These are phyloP conservation scores for Bathelium albidoporum DNA, from an alignment of 495 filamentous ascomycete genomes.

Conservation along the genomic window DNA sequence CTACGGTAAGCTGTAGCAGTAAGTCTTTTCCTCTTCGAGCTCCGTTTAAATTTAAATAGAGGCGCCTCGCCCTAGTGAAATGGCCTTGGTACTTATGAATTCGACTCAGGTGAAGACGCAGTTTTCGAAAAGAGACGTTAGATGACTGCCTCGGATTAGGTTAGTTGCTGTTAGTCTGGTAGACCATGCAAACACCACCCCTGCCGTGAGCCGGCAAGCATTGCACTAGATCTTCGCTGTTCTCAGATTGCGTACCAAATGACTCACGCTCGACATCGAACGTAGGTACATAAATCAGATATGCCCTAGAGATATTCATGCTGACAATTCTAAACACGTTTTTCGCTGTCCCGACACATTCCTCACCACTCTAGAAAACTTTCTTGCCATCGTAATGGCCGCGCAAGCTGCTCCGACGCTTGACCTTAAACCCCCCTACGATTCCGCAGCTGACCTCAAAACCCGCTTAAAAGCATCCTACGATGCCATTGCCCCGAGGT, in stretches of 20 bases:
- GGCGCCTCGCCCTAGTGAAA: too few species aligned
- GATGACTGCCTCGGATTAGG: too few species aligned
- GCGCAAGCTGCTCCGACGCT: background rate
- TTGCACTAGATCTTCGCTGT: too few species aligned
- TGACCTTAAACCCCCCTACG: background rate
- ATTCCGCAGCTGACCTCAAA: constrained; percentile 16
- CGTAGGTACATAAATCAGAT: background rate
- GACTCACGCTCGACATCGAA: background rate
- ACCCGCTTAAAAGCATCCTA: constrained; percentile 25
- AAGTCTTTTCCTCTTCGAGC: too few species aligned
- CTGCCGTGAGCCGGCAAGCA: too few species aligned
- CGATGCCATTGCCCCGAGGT: constrained; percentile 32
- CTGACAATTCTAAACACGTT: background rate
- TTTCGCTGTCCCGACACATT: background rate
- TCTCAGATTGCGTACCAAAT: background rate
- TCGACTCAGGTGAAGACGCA: too few species aligned
- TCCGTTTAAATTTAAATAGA: too few species aligned
- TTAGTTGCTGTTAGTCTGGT: too few species aligned
- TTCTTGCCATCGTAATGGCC: background rate
- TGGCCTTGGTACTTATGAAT: too few species aligned
- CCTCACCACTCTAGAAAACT: background rate
- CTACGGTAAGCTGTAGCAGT: too few species aligned
- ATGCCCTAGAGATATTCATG: background rate
- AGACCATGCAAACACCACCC: too few species aligned
- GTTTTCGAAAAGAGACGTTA: too few species aligned